Conservation (phyloP, 1,139 yeast genomes). For the Pichia cactophila region DNA sequence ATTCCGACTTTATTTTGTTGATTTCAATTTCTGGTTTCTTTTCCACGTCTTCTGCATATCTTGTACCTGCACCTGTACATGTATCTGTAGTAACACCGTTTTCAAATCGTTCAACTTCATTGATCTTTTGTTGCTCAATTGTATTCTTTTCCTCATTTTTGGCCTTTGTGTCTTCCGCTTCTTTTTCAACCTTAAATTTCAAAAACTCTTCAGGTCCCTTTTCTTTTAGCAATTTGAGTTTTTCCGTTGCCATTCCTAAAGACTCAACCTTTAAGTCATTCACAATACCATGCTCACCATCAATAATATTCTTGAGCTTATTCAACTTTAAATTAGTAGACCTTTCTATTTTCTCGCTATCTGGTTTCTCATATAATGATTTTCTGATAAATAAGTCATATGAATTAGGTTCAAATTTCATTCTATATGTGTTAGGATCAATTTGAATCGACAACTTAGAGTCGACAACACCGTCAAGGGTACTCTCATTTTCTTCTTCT, state of each 20-base stretch:
- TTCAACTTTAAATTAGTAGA: constrained; percentile 12
- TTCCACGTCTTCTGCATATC: not conserved
- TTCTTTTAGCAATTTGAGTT: constrained; percentile 26
- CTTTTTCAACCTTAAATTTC: constrained; percentile 15
- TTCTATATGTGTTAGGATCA: constrained; percentile 68
- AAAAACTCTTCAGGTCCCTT: constrained; percentile 25
- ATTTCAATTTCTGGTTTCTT: not conserved
- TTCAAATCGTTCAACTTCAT: not conserved
- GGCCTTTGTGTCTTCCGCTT: constrained; percentile 3
- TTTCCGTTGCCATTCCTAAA: constrained; percentile 21
- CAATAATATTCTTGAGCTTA: constrained; percentile 27
- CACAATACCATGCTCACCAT: constrained; percentile 30
- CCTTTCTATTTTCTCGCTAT: constrained; percentile 9
- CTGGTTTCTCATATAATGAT: constrained; percentile 32
- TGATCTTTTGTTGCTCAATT: not conserved
- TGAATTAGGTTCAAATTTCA: constrained; percentile 77
- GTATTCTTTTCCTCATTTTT: not conserved
- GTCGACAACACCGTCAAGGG: constrained; percentile 59
- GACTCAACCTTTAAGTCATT: constrained; percentile 23
- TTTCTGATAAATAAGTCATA: constrained; percentile 71
- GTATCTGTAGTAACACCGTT: not conserved
- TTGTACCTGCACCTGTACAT: not conserved
- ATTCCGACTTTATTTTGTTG: not conserved
- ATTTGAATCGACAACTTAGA: constrained; percentile 78
- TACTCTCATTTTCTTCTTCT: constrained; percentile 33